Conservation (phyloP, 1,284 basidiomycete genomes). For the Ceratobasidium papillatum region DNA sequence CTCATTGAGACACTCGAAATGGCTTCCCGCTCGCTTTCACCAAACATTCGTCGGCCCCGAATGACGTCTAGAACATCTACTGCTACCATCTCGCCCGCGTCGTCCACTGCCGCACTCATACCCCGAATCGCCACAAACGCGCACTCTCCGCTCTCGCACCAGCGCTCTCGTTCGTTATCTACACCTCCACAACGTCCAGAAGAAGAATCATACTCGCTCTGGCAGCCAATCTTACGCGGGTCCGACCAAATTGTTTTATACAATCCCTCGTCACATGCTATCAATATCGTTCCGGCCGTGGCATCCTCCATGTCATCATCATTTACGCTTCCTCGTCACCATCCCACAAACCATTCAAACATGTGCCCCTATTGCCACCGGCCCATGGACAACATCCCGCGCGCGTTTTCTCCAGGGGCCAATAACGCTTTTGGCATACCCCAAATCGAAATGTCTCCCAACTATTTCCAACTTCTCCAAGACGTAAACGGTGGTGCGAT, state of each 20-base stretch:
- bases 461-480: constrained; percentile 75
- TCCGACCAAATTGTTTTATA: constrained; percentile 90
- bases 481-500: constrained; percentile 30
- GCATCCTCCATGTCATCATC: constrained; percentile 45
- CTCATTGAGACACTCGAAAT: not conserved
- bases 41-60: constrained; percentile 24
- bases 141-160: not conserved
- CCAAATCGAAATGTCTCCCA: constrained; percentile 53
- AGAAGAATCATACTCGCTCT: constrained; percentile 38
- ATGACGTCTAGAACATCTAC: constrained; percentile 1
- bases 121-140: constrained; percentile 1
- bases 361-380: constrained; percentile 77
- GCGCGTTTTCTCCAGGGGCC: not conserved
- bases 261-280: constrained; percentile 84
- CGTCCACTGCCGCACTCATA: constrained; percentile 21
- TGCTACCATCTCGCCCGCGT: not conserved
- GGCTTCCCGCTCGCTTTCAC: constrained; percentile 4
- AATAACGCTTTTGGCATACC: constrained; percentile 29
- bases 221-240: constrained; percentile 54
- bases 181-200: constrained; percentile 1
- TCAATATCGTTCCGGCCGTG: constrained; percentile 66
- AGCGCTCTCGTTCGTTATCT: not conserved
- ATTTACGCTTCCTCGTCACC: constrained; percentile 20
- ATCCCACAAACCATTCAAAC: not conserved
- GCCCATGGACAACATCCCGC: constrained; percentile 53